Percentiles rank a stretch among this genome's conserved stretches.
These are phyloP conservation scores for Hippophae tibetana DNA, from an alignment of 306 rosid genomes.

Conservation along the genomic window DNA sequence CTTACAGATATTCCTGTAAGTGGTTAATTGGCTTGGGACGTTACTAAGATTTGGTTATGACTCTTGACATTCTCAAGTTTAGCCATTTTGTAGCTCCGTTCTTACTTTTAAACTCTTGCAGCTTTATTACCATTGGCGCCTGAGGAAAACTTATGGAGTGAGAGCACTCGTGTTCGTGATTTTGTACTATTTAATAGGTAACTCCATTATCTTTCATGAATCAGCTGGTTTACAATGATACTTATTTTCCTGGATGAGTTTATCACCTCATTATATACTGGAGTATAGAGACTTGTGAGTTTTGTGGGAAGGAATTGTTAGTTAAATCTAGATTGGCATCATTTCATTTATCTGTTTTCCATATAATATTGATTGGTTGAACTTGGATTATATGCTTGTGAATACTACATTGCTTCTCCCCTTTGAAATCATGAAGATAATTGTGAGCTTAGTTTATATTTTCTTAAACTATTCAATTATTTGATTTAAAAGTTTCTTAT, in stretches of 20 bases:
- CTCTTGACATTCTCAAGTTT: neutral
- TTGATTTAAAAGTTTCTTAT: no score
- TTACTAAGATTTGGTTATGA: neutral
- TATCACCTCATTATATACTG: no score
- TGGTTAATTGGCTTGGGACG: constrained; percentile 1
- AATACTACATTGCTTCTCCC: no score
- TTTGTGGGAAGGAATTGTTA: no score
- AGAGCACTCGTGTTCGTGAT: constrained; percentile 33
- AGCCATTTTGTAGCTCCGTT: constrained; percentile 7
- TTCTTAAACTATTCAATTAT: no score
- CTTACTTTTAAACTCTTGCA: constrained; percentile 25
- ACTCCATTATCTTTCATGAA: constrained; percentile 9
- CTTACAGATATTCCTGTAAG: constrained; percentile 58
- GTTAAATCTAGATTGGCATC: no score
- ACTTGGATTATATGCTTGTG: no score
- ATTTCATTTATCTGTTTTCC: no score
- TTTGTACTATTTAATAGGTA: constrained; percentile 54
- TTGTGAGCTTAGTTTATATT: no score
- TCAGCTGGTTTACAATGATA: neutral
- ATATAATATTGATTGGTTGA: no score
- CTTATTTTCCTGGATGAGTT: neutral
- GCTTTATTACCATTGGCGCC: constrained; percentile 52
- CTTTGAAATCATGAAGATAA: no score
- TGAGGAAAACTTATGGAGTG: constrained; percentile 34
- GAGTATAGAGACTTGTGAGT: no score